Evolutionary conservation across 345 rosid genomes (phyloP), one percentile per base, ranked within the genome.

Genomic region (Eucalyptus globulus): DNA sequence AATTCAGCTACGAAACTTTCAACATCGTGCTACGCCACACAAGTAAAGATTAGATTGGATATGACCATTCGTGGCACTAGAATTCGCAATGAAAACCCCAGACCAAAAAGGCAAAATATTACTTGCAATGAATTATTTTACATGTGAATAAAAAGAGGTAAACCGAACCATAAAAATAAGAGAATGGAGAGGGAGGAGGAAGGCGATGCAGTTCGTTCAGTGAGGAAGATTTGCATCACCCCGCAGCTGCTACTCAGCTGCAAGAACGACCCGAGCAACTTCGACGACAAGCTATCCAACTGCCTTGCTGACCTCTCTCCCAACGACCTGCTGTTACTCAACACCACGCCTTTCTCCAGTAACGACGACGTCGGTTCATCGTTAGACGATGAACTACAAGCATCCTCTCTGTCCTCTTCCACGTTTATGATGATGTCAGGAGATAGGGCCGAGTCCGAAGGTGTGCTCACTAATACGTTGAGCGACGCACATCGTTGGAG

Each of bases 251-350:
- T 88, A 14, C 88, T 58, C 43, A 90, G 51, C 85, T 91, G 93
- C 6, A 89, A 91, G 89, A 93, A 91, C 43, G 94, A 91, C 87
- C 93, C 90, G 89, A 90, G 58, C 53, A 91, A 80, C 87, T 89
- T 90, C 22, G 93, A 89, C 43, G 93, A 89, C 90, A 91, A 83
- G 31, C 87, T 72, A 89, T 93, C 93, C 27, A 92, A 56, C n/a
- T 90, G 91, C 87, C 88, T 92, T 86, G 72, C 87, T 4, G 91
- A 86, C 72, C 50, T 83, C 47, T 43, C 86, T 44, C 47, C 87
- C 24, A 43, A 88, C 27, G 90, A 49, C 89, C 87, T 87, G 53
- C 90, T 89, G 62, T 72, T 65, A 81, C 37, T 58, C 9, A 88
- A 27, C 45, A 69, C 43, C 24, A 16, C 65, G 22, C 69, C 90